Conservation (phyloP, 2,329 filamentous ascomycete genomes). For the Fusarium odoratissimum region DNA sequence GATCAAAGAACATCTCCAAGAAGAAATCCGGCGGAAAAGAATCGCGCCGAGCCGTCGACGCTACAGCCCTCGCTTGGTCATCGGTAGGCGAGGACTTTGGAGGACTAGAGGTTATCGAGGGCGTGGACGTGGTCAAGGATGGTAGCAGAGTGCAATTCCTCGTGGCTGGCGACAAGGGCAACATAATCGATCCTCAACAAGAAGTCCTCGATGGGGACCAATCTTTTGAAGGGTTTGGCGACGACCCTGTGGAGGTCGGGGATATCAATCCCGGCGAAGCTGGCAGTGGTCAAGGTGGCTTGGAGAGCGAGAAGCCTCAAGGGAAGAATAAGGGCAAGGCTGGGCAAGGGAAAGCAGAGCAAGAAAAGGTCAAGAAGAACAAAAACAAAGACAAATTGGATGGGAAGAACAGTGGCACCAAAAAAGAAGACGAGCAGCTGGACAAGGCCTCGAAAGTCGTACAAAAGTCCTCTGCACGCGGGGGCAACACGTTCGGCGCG, state of each 20-base stretch:
- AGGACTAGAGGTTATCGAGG: constrained; percentile 90
- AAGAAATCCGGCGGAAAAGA: constrained; percentile 47
- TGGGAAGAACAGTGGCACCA: constrained; percentile 38
- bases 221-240: constrained; percentile 75
- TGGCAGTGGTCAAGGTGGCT: constrained; percentile 48
- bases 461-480: constrained; percentile 53
- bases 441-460: constrained; percentile 51
- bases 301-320: constrained; percentile 47
- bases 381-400: constrained; percentile 50
- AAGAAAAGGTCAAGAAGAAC: constrained; percentile 35
- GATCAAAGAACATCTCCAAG: constrained; percentile 48
- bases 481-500: constrained; percentile 64
- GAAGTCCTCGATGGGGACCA: constrained; percentile 55
- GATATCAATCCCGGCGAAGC: constrained; percentile 49
- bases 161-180: constrained; percentile 55
- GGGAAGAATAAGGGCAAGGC: constrained; percentile 48
- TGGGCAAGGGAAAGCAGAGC: constrained; percentile 45
- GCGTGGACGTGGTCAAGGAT: constrained; percentile 83
- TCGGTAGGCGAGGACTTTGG: constrained; percentile 95
- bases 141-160: constrained; percentile 70
- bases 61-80: constrained; percentile 67
- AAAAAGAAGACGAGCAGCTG: constrained; percentile 48
- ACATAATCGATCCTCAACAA: constrained; percentile 42
- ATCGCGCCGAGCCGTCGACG: constrained; percentile 52
- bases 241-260: constrained; percentile 54